Evolutionary conservation across 2,329 filamentous ascomycete species (phyloP), one percentile per base, ranked within the genome.

Genomic region (Alternaria sp.): DNA sequence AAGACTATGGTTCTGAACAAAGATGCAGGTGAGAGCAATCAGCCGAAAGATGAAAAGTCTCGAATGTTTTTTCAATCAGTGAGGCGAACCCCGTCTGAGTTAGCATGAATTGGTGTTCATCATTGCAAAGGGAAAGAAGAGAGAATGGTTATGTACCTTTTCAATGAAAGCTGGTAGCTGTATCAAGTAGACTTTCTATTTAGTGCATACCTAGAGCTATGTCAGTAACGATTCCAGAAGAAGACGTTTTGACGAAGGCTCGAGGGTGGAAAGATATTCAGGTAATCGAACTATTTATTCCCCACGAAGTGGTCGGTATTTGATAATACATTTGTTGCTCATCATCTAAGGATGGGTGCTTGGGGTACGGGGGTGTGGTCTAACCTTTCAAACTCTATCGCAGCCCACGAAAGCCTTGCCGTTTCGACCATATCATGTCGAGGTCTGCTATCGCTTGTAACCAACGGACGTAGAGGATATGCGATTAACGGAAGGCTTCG

Each of bases 1-100:
- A 41, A 6, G 10, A 28, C 18, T 28, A 20, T 30, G 37, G 44
- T 46, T 26, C 45, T 46, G 33, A 45, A 55, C 58, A 45, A 30
- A 21, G 18, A 23, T 23, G 26, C 50, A 44, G n/a, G 25, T 46
- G 20, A 59, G 25, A 62, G 66, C 60, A 69, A 60, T 79, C 77
- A 79, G 77, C 73, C 70, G 76, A 79, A 79, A 79, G 77, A 79
- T 79, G 76, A 79, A 79, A 79, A 79, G 77, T 67, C 65, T 67
- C 68, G 69, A 73, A 75, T 73, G 67, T 69, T 72, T 72, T 70
- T 71, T 74, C 66, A 75, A 76, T 72, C 77, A 79, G 76, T 56
- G 72, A 58, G 68, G 69, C 66, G 62, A 67, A 67, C 71, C 72
- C 72, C 74, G 69, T 78, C 75, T 74, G 76, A 73, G 72, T 74